Conservation (phyloP, 2,329 filamentous ascomycete genomes). For the Exophiala aquamarina region DNA sequence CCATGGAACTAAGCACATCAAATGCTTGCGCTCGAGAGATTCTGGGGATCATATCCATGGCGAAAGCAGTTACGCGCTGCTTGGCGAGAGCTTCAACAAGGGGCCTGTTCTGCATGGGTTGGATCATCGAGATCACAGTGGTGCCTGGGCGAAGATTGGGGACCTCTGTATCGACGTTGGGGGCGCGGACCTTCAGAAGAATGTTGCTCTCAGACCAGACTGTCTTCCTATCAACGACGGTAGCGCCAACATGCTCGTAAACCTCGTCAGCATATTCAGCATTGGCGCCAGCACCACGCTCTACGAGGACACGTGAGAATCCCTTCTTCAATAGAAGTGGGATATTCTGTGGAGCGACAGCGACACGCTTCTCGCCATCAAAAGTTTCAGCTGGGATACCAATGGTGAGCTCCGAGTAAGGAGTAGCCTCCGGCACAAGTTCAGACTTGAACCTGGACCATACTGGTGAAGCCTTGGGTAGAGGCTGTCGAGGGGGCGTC, state of each 20-base stretch:
- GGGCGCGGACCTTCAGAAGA: slow-evolving; percentile 78
- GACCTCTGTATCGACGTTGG: slow-evolving; percentile 66
- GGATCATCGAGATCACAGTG: slow-evolving; percentile 79
- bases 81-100: slow-evolving; percentile 71
- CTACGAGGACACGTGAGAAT: slow-evolving; percentile 72
- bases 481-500: slow-evolving; percentile 8
- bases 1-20: slow-evolving; percentile 86
- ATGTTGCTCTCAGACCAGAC: slow-evolving; percentile 77
- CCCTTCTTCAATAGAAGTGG: slow-evolving; percentile 81
- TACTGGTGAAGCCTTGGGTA: slow-evolving; percentile 13
- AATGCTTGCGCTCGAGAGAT: slow-evolving; percentile 88
- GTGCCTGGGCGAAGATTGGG: slow-evolving; percentile 66
- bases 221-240: slow-evolving; percentile 65
- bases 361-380: slow-evolving; percentile 76
- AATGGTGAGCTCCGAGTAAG: slow-evolving; percentile 72
- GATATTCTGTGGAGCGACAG: slow-evolving; percentile 81
- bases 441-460: slow-evolving; percentile 23
- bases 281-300: slow-evolving; percentile 74
- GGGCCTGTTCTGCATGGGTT: slow-evolving; percentile 75
- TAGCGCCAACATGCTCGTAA: slow-evolving; percentile 76
- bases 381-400: slow-evolving; percentile 80
- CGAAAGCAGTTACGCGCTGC: slow-evolving; percentile 73
- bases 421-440: slow-evolving; percentile 35
- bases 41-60: slow-evolving; percentile 90
- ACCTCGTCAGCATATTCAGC: slow-evolving; percentile 77